Evolutionary conservation across 2,329 filamentous ascomycete species (phyloP).

Genomic region (Aspergillus eucalypticola): DNA sequence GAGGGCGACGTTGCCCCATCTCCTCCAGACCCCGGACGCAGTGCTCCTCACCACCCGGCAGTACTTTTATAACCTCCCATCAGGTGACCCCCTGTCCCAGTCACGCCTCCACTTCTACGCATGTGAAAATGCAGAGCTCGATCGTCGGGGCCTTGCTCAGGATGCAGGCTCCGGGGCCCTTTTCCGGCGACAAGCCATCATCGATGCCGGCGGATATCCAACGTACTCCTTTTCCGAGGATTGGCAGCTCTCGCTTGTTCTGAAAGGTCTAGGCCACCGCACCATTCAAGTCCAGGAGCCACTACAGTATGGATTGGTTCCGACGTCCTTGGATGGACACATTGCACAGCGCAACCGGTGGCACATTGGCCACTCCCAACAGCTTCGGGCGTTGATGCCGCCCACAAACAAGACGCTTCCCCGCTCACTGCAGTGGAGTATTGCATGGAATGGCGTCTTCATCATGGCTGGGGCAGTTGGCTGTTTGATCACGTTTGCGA

Average conservation of each 20-base stretch:
- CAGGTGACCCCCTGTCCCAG: constrained; percentile 33
- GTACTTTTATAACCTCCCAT: constrained; percentile 37
- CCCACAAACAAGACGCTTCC: constrained; percentile 12
- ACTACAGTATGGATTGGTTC: constrained; percentile 38
- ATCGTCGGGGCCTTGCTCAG: constrained; percentile 29
- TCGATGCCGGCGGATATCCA: constrained; percentile 36
- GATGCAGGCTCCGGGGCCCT: constrained; percentile 39
- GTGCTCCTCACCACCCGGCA: constrained; percentile 38
- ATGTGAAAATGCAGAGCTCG: constrained; percentile 34
- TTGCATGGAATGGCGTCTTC: constrained; percentile 23
- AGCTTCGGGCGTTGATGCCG: constrained; percentile 20
- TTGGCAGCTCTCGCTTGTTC: constrained; percentile 34
- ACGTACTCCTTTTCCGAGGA: constrained; percentile 39
- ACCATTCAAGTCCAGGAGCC: constrained; percentile 34
- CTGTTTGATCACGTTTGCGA: constrained; percentile 20
- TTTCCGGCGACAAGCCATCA: constrained; percentile 32
- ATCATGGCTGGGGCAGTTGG: constrained; percentile 24
- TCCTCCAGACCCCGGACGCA: constrained; percentile 28
- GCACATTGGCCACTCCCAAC: constrained; percentile 38
- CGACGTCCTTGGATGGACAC: constrained; percentile 37
- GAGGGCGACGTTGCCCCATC: constrained; percentile 38
- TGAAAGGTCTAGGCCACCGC: constrained; percentile 31
- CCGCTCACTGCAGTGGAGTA: constrained; percentile 19
- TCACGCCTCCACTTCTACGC: constrained; percentile 35
- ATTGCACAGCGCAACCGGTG: constrained; percentile 39